Percentiles rank a stretch among this genome's conserved stretches.
Conservation (phyloP, 2,329 filamentous ascomycete genomes). For the Pseudogymnoascus sp. region DNA sequence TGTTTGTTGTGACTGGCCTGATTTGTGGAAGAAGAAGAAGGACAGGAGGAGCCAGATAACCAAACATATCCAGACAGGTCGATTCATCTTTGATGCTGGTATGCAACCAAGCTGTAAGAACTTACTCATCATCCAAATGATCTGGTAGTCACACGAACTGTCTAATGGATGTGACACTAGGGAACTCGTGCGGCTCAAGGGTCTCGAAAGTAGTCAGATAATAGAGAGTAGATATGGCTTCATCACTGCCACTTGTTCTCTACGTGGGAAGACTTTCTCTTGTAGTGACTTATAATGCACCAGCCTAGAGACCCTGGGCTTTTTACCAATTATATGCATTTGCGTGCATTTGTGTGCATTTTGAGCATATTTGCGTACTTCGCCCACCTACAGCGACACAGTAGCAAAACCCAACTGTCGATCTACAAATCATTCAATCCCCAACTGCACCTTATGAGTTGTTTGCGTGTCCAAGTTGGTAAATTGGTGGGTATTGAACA, state of each 20-base stretch:
- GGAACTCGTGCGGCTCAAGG: not conserved
- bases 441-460: not conserved
- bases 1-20: not conserved
- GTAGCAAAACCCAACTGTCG: not conserved
- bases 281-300: not conserved
- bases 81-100: not conserved
- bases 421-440: not conserved
- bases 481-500: not conserved
- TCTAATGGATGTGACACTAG: not conserved
- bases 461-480: not conserved
- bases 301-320: not conserved
- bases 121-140: not conserved
- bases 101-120: not conserved
- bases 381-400: not conserved
- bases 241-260: not conserved
- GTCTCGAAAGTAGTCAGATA: not conserved
- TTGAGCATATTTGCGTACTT: not conserved
- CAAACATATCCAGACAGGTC: not conserved
- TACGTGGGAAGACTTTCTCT: not conserved
- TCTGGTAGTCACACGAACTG: not conserved
- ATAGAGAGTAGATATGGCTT: not conserved
- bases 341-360: not conserved
- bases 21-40: not conserved
- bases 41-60: not conserved
- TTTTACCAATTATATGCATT: not conserved